Base-by-base conservation (phyloP, 495 filamentous ascomycete genomes). In the Tetracladium setigerum region DNA sequence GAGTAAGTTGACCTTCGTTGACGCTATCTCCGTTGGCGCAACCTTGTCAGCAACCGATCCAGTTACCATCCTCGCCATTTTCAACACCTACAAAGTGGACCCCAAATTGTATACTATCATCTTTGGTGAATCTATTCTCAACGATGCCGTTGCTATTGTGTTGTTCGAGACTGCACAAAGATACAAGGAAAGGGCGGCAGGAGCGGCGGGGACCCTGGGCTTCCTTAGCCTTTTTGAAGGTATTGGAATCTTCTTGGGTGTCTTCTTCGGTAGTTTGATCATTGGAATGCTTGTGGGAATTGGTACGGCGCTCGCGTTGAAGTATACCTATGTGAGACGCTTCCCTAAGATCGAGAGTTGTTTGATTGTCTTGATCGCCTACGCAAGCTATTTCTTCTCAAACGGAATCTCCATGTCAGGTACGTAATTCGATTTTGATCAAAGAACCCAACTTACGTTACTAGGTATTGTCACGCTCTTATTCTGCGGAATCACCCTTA, bases 21-120 rank as follows among this genome's bases (percentile, higher is more conserved):
- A 98, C 58, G 92, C 92, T 36, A 87, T 97, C 49, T 94, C 89
- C 1, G 88, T 97, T 15, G 92, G 92, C 41, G 92, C 92, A 16
- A 97, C 92, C 0, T 76, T 98, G 19, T 97, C 92, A 1, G 92
- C 92, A 45, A 98, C 92, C 0, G 92, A 98, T 59, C 92, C 92
- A 0, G 89, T 98, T 40, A 98, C 92, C 0, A 96, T 98, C 55
- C 73, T 98, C 30, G 92, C 92, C 43, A 98, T 98, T 47, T 98
- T 98, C 79, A 98, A 95, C 61, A 84, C 94, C 1, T 97, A 96
- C 73, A 95, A 96, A 66, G 92, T 98, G 42, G 92, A 98, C 62
- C 92, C 92, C 9, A 96, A 96, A 66, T 77, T 98, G 5, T 98
- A 98, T 63, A 98, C 92, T 6, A 76, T 97, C 55, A 97, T 98